Evolutionary conservation across 257 asterid genomes (phyloP), one percentile per base, ranked within the genome.

Genomic region (Paraleonurus japonicus): DNA sequence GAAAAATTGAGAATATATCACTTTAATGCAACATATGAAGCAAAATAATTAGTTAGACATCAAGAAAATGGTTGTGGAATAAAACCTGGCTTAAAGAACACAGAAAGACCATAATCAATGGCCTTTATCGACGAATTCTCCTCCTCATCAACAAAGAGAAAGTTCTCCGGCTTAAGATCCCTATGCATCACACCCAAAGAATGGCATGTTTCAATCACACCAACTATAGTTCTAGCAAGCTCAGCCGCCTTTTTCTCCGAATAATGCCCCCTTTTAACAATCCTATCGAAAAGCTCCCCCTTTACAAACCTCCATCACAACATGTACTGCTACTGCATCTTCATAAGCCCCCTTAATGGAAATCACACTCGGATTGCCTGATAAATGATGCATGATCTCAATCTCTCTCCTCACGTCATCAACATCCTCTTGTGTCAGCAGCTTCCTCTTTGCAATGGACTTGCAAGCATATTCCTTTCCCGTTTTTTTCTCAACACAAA

Each of bases 201-300:
- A 70, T 90, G 98, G 48, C 96, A 90, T 8, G 90, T 80, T 72
- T 92, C 89, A 6, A 92, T 87, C 22, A 92, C 95, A 63, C 92
- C 89, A 75, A 92, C 85, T 1, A 92, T 90, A 13, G 87, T 79
- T 78, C 95, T 88, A 3, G 98, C 84, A 71, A 92, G 96, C 72
- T 90, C 87, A n/a, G 98, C 96, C 8, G 98, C 96, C 77, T 85
- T 82, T 72, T 80, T 92, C 88, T 92, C 98, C 0, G 95, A 81
- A 26, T 92, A 92, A 73, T 92, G 98, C 45, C 98, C 98, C 60
- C 88, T 67, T 62, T 87, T 86, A 63, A 92, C 87, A 11, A 92
- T 92, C 70, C 98, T 78, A 35, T 92, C 96, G 10, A 92, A 92
- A 33, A 92, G 92, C 89, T 92, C 98, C 98, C 0, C 98, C 98